Evolutionary conservation across 306 rosid species (phyloP), one percentile per base, ranked within the genome.

Genomic region (Cyclanthera cordifolia): DNA sequence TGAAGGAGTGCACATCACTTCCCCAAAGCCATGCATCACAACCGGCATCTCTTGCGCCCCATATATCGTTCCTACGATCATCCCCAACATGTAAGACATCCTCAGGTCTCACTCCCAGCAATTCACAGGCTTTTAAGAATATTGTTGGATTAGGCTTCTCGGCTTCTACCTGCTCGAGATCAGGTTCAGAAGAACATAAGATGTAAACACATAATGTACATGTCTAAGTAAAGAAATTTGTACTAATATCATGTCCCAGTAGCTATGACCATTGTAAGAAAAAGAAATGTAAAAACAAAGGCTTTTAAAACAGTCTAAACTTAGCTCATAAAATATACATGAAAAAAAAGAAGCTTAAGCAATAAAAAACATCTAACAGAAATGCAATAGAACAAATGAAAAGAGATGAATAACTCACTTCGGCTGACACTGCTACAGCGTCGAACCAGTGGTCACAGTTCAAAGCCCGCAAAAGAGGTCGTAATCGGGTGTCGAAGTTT

Each of bases 1-100:
- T 83, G 67, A 93, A 93, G 78, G 98, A 87, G 81, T 84, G 81
- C 76, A 93, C 96, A 79, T 93, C 98, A 69, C 88, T 89, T 76
- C 98, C 98, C 96, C 98, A 93, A 76, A 93, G 98, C 96, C 86
- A 89, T 71, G 94, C 98, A 80, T 93, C 98, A 74, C 98, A 93
- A 49, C 98, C 98, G 14, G 98, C 98, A 84, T 85, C 84, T 88
- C 98, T 82, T 13, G 98, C 98, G 61, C 98, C 98, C 98, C 98
- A 93, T 75, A 93, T 43, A 63, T 93, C 96, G 61, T 93, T 93
- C 67, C 98, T 83, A 19, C 96, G 93, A 78, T 93, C 96, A 75
- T 89, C 98, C 59, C 98, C 98, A 4, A 93, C 88, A 53, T 93
- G 98, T 72, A 93, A 90, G 65, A 86, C 96, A 64, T 89, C 98